These are phyloP conservation scores for Ascochyta viciae-villosae DNA, from an alignment of 2,329 filamentous ascomycete species.

Conservation along the genomic window DNA sequence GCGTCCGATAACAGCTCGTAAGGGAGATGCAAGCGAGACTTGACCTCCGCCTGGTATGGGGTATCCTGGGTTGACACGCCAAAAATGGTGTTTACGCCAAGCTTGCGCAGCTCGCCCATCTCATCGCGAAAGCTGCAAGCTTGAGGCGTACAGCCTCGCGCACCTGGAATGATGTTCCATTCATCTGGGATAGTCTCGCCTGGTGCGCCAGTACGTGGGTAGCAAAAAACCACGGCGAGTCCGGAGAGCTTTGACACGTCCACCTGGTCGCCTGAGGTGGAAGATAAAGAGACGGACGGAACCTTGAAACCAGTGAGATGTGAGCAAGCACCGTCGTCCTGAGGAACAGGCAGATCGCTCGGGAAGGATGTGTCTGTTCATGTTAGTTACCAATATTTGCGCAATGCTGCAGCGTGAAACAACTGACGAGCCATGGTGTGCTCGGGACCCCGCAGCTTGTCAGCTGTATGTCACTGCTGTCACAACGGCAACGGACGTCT, in stretches of 20 bases:
- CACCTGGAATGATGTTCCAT: constrained; percentile 54
- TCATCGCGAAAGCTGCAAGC: constrained; percentile 54
- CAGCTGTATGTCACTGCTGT: constrained; percentile 13
- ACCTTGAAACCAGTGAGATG: constrained; percentile 40
- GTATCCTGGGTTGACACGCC: constrained; percentile 52
- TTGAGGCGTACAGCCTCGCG: constrained; percentile 53
- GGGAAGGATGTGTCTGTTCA: constrained; percentile 39
- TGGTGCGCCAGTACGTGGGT: constrained; percentile 51
- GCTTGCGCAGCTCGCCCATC: constrained; percentile 22
- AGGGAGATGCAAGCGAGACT: constrained; percentile 48
- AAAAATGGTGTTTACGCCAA: constrained; percentile 43
- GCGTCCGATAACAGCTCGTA: constrained; percentile 54
- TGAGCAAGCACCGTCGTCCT: constrained; percentile 52
- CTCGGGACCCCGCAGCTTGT: not conserved
- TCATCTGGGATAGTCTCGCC: constrained; percentile 50
- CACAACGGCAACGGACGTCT: not conserved
- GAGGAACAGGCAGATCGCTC: constrained; percentile 46
- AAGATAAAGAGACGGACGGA: constrained; percentile 43
- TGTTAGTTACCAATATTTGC: constrained; percentile 20
- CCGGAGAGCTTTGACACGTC: constrained; percentile 46
- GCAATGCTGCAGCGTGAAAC: constrained; percentile 9
- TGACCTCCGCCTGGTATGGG: constrained; percentile 50
- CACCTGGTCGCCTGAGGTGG: constrained; percentile 38
- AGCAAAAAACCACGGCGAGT: constrained; percentile 53
- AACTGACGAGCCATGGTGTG: constrained; percentile 30